These are phyloP conservation scores for Dendrobium officinale DNA, from an alignment of 106 monocot species.

Conservation along the genomic window DNA sequence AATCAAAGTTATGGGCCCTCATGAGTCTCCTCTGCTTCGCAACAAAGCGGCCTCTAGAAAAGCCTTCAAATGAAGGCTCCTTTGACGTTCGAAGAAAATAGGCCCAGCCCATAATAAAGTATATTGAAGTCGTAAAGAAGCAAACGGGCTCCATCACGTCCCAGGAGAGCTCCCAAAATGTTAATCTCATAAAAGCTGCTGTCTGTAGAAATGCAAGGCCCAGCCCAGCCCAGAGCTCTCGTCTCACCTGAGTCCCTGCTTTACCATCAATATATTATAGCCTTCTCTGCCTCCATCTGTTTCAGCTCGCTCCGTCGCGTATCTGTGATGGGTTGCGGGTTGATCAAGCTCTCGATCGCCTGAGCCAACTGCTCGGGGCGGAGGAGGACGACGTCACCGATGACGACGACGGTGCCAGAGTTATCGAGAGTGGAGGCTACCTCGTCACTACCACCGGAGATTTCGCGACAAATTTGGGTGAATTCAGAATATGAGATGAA, in stretches of 20 bases:
- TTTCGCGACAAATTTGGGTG: constrained; percentile 44
- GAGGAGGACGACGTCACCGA: constrained; percentile 62
- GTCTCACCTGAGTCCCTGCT: constrained; percentile 13
- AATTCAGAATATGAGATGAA: constrained; percentile 46
- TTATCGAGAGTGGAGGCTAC: constrained; percentile 58
- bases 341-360: constrained; percentile 16
- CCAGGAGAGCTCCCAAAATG: constrained; percentile 36
- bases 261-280: constrained; percentile 13
- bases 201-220: constrained; percentile 11
- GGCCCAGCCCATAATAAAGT: constrained; percentile 18
- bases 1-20: constrained; percentile 5
- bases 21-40: constrained; percentile 5
- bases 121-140: constrained; percentile 16
- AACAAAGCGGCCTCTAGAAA: constrained; percentile 1
- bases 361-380: constrained; percentile 26
- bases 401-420: constrained; percentile 60
- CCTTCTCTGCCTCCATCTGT: constrained; percentile 24
- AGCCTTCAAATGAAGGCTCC: constrained; percentile 13
- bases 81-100: constrained; percentile 6
- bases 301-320: constrained; percentile 8
- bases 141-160: constrained; percentile 28
- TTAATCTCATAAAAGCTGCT: constrained; percentile 17
- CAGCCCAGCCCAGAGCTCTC: constrained; percentile 24
- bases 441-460: constrained; percentile 23
- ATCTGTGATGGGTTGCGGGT: neutral